Conservation (phyloP, 805 yeast species). For the Zygotorulaspora chibaensis region DNA sequence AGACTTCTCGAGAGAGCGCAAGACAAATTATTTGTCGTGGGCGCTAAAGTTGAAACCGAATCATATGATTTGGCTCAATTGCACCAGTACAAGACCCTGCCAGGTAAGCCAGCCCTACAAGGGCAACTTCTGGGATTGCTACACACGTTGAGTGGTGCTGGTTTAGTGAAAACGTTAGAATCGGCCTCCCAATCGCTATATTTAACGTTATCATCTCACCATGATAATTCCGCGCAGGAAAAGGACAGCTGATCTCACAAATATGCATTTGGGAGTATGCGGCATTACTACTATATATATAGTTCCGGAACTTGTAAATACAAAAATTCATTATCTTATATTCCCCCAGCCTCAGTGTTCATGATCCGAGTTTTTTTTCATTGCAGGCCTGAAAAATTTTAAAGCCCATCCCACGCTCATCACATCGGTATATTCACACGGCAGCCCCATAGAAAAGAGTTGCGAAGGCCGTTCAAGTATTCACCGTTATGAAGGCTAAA, state of each 20-base stretch:
- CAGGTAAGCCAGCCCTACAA: slow-evolving; percentile 65
- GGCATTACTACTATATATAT: too few relatives aligned
- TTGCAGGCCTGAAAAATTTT: not conserved
- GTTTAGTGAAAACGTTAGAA: slow-evolving; percentile 77
- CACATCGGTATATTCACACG: not conserved
- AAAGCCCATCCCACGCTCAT: not conserved
- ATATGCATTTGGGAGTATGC: not conserved
- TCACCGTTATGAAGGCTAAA: slow-evolving; percentile 19
- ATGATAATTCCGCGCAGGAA: slow-evolving; percentile 33
- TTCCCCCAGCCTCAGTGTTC: too few relatives aligned
- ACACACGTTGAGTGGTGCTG: slow-evolving; percentile 84
- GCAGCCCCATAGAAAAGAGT: not conserved
- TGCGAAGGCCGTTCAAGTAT: not conserved
- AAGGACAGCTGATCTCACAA: not conserved
- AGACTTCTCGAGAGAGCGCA: slow-evolving; percentile 57
- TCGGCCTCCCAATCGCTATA: slow-evolving; percentile 63
- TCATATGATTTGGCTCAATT: slow-evolving; percentile 51
- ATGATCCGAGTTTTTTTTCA: not conserved
- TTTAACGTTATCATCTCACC: slow-evolving; percentile 66
- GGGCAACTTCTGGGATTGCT: slow-evolving; percentile 79
- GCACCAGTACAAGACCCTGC: slow-evolving; percentile 65
- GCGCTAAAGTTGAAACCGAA: slow-evolving; percentile 72
- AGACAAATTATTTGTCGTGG: slow-evolving; percentile 75
- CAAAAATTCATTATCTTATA: too few relatives aligned
- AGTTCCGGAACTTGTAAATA: too few relatives aligned